Base-by-base conservation (phyloP, 441 rosid genomes). In the Iberis amara region DNA sequence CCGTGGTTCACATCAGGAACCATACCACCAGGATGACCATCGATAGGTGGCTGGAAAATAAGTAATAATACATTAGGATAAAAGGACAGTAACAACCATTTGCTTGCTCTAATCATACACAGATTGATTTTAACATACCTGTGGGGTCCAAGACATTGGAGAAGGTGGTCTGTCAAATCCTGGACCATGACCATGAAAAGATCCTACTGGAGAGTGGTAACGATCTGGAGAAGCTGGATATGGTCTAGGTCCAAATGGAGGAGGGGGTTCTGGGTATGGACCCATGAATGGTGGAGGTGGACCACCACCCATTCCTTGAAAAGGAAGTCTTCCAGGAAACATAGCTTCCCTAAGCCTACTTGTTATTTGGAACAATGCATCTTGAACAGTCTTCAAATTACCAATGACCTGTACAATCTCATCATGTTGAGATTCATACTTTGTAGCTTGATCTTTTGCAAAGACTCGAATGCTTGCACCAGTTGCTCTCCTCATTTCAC, bases 361-460 rank as follows among this genome's bases (percentile, higher is more conserved):
- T 46, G 84, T 78, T 57, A 83, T 73, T 60, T 80, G 91, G 57
- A 75, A 80, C 66, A 83, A 73, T 28, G 87, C 87, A 67, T 83
- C 91, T 57, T 80, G 85, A 32, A 79, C 87, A 45, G 79, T 73
- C 48, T 77, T 85, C 57, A 73, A 50, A 61, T 68, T 83, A 30
- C 87, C 91, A 51, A 79, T 54, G 36, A 83, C 78, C 91, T 80
- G 83, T 39, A 80, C 81, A 62, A 77, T 70, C 72, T 80, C 86
- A 45, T 77, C 82, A 72, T 73, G 72, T 9, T 69, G 71, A 49
- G 71, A 37, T 12, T 73, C 83, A 61, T 52, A 58, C 50, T 69
- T 77, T 5, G 71, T 68, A 47, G 71, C 70, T 52, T 73, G 81
- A 50, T 80, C 86, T 65, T 68, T 77, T 4, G 74, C 66, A 61